Base-by-base conservation (phyloP, 352 stramenopile species). In the Pilasporangium apinafurcum region DNA sequence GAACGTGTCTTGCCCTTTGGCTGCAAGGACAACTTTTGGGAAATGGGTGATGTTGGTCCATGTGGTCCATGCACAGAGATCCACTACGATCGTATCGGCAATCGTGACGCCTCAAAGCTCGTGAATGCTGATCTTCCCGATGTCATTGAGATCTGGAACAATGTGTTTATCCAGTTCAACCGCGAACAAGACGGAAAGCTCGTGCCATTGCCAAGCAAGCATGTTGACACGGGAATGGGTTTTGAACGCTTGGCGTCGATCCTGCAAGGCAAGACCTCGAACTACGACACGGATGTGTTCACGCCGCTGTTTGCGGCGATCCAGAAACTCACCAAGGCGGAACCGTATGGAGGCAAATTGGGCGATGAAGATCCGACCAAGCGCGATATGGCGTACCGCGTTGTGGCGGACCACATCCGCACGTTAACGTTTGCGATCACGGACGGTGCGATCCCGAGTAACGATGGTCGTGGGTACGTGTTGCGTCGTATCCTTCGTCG, bases 61-160 rank as follows among this genome's bases (percentile, higher is more conserved):
- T 99, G 97, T 67, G 97, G 97, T 17, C 96, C 97, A 12, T 99
- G 97, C 78, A 98, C 89, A 44, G 96, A 99, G 80, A 98, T 99
- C 70, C 96, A 99, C 74, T 99, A 98, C 70, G 97, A 99, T 74
- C 86, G 96, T 28, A 98, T 99, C 48, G 96, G 95, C 16, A 81
- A 86, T 48, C 79, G 95, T 21, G 87, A 98, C 63, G 88, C 93
- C 9, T 59, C 86, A 13, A 38, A 57, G 36, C 76, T 99, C 18
- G 97, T 99, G 42, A 99, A 99, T 70, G 82, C 76, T 9, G 96
- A 99, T 65, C 71, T 98, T 69, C 95, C 96, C 6, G 82, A 99
- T 53, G 95, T 99, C 8, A 97, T 99, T 60, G 97, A 99, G 78
- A 99, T 99, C 57, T 99, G 97, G 97, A 98, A 98, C 81, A 93